Evolutionary conservation across 164 flowering plant species (phyloP).

Genomic region (Stephania japonica): DNA sequence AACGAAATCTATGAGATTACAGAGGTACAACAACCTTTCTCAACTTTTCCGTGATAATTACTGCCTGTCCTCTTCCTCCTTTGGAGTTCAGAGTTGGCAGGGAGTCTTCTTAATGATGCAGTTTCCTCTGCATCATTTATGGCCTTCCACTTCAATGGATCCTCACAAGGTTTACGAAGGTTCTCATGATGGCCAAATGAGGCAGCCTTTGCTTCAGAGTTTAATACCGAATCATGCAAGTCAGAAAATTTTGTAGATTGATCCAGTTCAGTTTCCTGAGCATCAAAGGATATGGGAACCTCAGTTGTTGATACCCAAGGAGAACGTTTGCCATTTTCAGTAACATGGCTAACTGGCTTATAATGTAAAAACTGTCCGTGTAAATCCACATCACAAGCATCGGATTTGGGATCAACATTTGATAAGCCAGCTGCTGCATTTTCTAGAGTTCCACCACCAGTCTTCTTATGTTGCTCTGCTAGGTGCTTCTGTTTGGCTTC

Average conservation of each 20-base stretch:
- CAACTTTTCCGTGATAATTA: slow-evolving; percentile 19
- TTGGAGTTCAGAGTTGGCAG: slow-evolving; percentile 11
- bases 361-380: slow-evolving; percentile 16
- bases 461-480: slow-evolving; percentile 71
- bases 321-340: slow-evolving; percentile 8
- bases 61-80: slow-evolving; percentile 14
- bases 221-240: slow-evolving; percentile 5
- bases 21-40: slow-evolving; percentile 33
- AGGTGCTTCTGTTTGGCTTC: slow-evolving; percentile 91
- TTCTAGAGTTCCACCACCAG: slow-evolving; percentile 22
- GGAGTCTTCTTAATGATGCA: slow-evolving; percentile 11
- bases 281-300: slow-evolving; percentile 3
- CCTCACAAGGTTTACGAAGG: slow-evolving; percentile 23
- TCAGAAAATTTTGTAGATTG: slow-evolving; percentile 8
- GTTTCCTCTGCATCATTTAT: slow-evolving; percentile 21
- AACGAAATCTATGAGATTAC: neutral
- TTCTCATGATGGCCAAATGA: slow-evolving; percentile 11
- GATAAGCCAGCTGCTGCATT: slow-evolving; percentile 20
- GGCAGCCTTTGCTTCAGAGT: slow-evolving; percentile 14
- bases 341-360: slow-evolving; percentile 20
- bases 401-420: slow-evolving; percentile 11
- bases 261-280: slow-evolving; percentile 16
- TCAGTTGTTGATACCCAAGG: slow-evolving; percentile 12
- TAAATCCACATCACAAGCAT: slow-evolving; percentile 14
- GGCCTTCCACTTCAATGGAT: slow-evolving; percentile 19